Base-by-base conservation (phyloP, 2,329 filamentous ascomycete species). In the Tolypocladium tropicale region DNA sequence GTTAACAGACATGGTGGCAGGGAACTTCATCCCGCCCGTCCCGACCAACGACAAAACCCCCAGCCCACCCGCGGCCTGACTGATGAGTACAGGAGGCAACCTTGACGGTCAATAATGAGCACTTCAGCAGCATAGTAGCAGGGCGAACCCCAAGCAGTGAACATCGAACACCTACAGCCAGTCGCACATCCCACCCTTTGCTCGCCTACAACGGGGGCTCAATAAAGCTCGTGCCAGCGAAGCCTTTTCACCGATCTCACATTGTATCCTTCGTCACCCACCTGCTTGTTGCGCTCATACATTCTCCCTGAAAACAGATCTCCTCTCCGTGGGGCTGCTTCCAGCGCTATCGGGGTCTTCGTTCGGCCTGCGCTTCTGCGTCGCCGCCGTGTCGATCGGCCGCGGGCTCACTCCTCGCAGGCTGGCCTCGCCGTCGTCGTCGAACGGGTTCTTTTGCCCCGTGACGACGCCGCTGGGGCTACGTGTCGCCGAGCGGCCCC, bases 321-420 rank as follows among this genome's bases (percentile, higher is more conserved):
- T 79, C 70, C 86, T 76, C 74, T 87, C 85, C 10, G 80, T 81
- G n/a, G 83, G 82, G 66, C 83, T 86, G 56, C 80, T 78, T 33
- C 75, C 74, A 28, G 61, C 63, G 60, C 72, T 74, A 10, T 69
- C 71, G 56, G 72, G 70, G 16, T 66, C 72, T 66, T 63, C 46
- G 59, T 62, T 33, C 60, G 58, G 60, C 62, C 63, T 58, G 30
- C 54, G 55, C 12, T 60, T 62, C 48, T 63, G 64, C 56, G 58
- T 61, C 6, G 70, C 71, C 39, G 71, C 68, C 33, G 77, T 78
- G 53, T 83, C 76, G 62, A 88, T 81, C n/a, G 89, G 89, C 61
- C 89, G 72, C 3, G 90, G 89, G 69, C 88, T 93, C 33, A 92
- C 84, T 30, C 87, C 88, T 55, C 88, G 74, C 70, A 90, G 64